Percentiles rank a stretch among this genome's conserved stretches.
Conservation (phyloP, 2,329 filamentous ascomycete genomes). For the Diplodia sapinea region DNA sequence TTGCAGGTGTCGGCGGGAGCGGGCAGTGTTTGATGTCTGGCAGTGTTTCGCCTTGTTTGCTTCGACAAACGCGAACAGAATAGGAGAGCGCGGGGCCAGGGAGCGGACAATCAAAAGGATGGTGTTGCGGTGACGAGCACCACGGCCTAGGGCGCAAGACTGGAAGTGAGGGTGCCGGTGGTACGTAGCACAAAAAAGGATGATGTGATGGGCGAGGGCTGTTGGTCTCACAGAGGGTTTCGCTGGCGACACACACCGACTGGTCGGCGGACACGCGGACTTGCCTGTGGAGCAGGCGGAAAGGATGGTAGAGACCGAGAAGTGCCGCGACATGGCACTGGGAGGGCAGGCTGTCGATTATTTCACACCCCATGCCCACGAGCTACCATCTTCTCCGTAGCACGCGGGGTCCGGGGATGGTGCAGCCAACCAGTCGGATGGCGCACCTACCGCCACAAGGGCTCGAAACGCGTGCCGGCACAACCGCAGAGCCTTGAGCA, state of each 20-base stretch:
- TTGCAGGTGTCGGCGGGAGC: background rate
- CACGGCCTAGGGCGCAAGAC: conserved; percentile 14
- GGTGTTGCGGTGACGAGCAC: conserved; percentile 25
- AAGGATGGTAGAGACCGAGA: conserved; percentile 2
- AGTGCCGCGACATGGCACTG: background rate
- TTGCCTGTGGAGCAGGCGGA: conserved; percentile 7
- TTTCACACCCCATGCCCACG: conserved; percentile 9
- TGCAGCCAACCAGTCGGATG: conserved; percentile 7
- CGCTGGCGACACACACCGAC: conserved; percentile 8
- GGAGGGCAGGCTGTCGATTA: conserved; percentile 16
- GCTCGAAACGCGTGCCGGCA: conserved; percentile 24
- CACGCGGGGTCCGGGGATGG: background rate
- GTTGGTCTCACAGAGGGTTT: conserved; percentile 6
- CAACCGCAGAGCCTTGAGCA: conserved; percentile 7
- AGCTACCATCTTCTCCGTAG: conserved; percentile 9
- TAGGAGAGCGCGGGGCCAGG: background rate
- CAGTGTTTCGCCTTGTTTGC: conserved; percentile 4
- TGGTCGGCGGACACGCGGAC: conserved; percentile 15
- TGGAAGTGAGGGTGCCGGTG: conserved; percentile 27
- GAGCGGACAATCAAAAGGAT: conserved; percentile 15
- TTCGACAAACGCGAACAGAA: conserved; percentile 3
- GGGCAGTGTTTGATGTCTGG: background rate
- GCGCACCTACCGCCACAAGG: conserved; percentile 7
- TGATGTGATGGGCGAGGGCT: conserved; percentile 7
- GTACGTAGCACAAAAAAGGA: conserved; percentile 21